These are phyloP conservation scores for Ambrosia artemisiifolia DNA, from an alignment of 129 eudicot genomes.

Conservation along the genomic window DNA sequence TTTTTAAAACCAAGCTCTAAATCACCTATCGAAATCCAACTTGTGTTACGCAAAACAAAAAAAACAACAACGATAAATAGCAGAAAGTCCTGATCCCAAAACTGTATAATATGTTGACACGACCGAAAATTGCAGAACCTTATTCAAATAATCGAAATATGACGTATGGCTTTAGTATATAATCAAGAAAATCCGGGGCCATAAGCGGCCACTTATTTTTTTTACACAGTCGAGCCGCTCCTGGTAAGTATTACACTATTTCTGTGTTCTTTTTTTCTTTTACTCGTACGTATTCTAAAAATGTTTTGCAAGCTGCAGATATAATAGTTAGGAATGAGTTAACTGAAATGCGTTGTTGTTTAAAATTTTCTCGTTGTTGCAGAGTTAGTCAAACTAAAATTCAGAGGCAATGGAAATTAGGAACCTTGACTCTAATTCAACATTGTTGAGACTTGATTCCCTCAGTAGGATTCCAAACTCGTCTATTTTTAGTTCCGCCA, in stretches of 20 bases:
- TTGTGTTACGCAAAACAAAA: no score
- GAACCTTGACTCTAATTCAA: slow-evolving; percentile 20
- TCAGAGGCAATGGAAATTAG: slow-evolving; percentile 21
- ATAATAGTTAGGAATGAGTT: not conserved
- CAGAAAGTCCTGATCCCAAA: no score
- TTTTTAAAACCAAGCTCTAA: no score
- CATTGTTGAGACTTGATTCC: slow-evolving; percentile 19
- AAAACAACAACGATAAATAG: no score
- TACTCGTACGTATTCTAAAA: not conserved
- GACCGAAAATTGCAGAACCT: no score
- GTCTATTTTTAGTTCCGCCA: slow-evolving; percentile 3
- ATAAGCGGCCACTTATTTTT: no score
- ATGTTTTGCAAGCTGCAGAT: not conserved
- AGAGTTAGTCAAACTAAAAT: not conserved
- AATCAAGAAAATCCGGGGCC: no score
- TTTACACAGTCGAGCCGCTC: no score
- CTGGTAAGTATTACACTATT: not conserved
- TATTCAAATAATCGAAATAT: no score
- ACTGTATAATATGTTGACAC: no score
- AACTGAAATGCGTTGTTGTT: not conserved
- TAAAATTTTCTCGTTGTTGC: not conserved
- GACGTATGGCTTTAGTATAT: no score
- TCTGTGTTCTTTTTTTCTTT: not conserved
- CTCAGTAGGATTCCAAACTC: slow-evolving; percentile 5
- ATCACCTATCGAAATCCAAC: no score